Conservation (phyloP, 1,139 yeast genomes). For the Candida tunisiensis region DNA sequence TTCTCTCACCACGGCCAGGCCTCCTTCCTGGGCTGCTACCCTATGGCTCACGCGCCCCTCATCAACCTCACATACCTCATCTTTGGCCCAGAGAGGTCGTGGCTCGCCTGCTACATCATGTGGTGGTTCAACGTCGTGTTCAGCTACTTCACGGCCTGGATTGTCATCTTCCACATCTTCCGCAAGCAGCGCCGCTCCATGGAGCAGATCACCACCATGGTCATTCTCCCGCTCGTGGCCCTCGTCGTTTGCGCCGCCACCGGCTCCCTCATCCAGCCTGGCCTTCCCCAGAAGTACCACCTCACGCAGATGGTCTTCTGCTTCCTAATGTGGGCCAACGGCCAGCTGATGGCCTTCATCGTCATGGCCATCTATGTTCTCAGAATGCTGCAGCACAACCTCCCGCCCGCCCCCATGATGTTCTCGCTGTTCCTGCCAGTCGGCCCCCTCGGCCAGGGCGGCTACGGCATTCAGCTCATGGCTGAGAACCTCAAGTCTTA, state of each 20-base stretch:
- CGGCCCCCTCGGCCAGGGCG: constrained; percentile 72
- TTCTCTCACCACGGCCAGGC: constrained; percentile 32
- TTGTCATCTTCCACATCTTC: constrained; percentile 28
- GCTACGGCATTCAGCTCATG: constrained; percentile 44
- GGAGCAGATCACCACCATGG: constrained; percentile 23
- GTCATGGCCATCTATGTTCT: constrained; percentile 40
- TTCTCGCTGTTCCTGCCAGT: constrained; percentile 44
- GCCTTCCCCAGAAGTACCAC: constrained; percentile 28
- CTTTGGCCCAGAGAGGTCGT: constrained; percentile 10
- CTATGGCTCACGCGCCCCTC: constrained; percentile 62
- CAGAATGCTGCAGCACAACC: constrained; percentile 38
- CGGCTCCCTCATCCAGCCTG: constrained; percentile 36
- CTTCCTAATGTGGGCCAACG: constrained; percentile 50
- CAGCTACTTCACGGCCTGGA: constrained; percentile 37
- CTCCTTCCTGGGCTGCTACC: constrained; percentile 56
- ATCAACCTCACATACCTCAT: constrained; percentile 34
- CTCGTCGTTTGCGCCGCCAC: constrained; percentile 57
- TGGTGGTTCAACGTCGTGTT: constrained; percentile 45
- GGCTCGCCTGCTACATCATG: constrained; percentile 22
- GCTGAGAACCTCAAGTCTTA: constrained; percentile 26
- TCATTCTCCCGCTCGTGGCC: constrained; percentile 57
- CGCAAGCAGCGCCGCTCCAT: constrained; percentile 22
- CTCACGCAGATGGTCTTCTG: constrained; percentile 37
- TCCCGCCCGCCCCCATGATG: constrained; percentile 34
- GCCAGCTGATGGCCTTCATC: constrained; percentile 42